Base-by-base conservation (phyloP, 352 stramenopile genomes). In the Globisporangium rhizosaccharum region DNA sequence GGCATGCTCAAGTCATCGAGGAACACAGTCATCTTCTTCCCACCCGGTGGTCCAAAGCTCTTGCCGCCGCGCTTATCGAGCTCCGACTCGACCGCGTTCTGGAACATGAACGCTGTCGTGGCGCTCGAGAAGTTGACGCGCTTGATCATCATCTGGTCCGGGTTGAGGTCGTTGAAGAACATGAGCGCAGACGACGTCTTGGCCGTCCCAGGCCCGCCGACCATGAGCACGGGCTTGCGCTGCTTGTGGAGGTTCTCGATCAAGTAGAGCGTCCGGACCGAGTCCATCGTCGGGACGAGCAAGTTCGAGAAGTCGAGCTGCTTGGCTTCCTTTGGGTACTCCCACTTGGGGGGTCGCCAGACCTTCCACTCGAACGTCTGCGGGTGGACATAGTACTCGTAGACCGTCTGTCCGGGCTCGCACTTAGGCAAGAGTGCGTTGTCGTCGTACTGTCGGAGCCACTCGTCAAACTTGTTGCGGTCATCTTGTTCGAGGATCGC, bases 1-100 rank as follows among this genome's bases (percentile, higher is more conserved):
- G 94, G 94, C 92, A 98, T 98, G 59, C 85, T 97, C 18, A 99
- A 70, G 83, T 99, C 97, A 73, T 99, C 97, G 20, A 99, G 84
- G 64, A 99, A 99, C 12, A 99, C 95, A 0, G 95, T 99, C 96
- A 99, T 99, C 63, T 98, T 98, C 75, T 99, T 99, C 18, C 96
- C 96, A 52, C 96, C 96, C 6, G 97, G 95, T 39, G 97, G 96
- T 33, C 97, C 96, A 68, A 99, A 99, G 60, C 97, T 99, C 72
- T 98, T 98, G 14, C 97, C 96, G 36, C 96, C 96, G 44, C 96
- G 89, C 73, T 99, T 99, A 61, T 99, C 97, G 14, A 99, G 79
- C 59, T 99, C 94, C n/a, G 91, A 90, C 71, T 99, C 97, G 51
- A 99, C 96, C 0, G 94, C 89, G 50, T 95, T 98, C 66, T 99